Evolutionary conservation across 2,329 filamentous ascomycete genomes (phyloP).

Genomic region (Ramularia endophylla): DNA sequence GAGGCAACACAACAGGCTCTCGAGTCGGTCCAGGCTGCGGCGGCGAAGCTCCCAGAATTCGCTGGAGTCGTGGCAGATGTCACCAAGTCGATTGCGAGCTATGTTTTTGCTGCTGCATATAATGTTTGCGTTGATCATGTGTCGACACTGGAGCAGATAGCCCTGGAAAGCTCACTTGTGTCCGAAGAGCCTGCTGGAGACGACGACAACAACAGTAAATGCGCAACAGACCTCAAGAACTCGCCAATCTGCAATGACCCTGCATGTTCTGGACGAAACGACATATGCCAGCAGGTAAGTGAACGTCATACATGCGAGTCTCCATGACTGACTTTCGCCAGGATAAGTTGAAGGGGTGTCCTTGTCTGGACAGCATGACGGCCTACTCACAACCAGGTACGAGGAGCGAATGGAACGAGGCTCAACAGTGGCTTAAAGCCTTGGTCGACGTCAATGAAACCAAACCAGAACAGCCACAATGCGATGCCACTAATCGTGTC

Average conservation of each 20-base stretch:
- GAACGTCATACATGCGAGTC: no score
- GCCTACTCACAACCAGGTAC: neutral
- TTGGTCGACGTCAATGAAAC: neutral
- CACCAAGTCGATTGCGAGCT: neutral
- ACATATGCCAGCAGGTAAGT: neutral
- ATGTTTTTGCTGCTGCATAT: neutral
- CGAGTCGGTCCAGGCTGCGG: neutral
- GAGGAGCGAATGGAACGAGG: neutral
- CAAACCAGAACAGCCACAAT: neutral
- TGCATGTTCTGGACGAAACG: neutral
- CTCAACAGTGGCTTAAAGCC: neutral
- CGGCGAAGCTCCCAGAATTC: neutral
- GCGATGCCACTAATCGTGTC: neutral
- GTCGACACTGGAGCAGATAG: neutral
- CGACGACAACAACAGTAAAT: neutral
- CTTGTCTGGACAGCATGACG: neutral
- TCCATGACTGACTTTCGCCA: no score
- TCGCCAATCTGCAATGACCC: neutral
- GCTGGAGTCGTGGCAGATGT: neutral
- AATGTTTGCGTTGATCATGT: neutral
- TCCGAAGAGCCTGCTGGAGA: neutral
- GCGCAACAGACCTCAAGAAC: conserved; percentile 1
- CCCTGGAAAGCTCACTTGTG: neutral
- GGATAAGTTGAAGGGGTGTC: neutral
- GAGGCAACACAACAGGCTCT: neutral